Evolutionary conservation across 208 protist species (phyloP).

Genomic region (Leishmania braziliensis): DNA sequence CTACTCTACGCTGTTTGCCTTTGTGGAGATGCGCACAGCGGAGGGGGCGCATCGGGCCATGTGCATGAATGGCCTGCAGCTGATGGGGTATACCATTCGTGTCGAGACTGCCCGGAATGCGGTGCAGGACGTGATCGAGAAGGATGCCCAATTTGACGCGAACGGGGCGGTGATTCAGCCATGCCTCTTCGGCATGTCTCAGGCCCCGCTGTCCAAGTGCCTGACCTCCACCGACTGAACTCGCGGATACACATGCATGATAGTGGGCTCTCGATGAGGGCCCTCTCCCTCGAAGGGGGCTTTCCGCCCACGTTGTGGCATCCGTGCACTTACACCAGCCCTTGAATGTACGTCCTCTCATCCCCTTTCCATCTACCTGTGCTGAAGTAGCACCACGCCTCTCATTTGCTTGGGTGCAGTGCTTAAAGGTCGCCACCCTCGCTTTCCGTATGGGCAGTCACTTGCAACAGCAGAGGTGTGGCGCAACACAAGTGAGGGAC

Average conservation of each 20-base stretch:
- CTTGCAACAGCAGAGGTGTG: background rate
- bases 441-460: background rate
- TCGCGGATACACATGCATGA: background rate
- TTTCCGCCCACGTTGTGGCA: background rate
- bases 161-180: conserved; percentile 39
- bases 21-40: conserved; percentile 81
- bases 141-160: conserved; percentile 58
- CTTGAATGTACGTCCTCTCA: background rate
- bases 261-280: background rate
- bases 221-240: conserved; percentile 7
- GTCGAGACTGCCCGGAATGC: conserved; percentile 78
- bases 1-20: conserved; percentile 78
- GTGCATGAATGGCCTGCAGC: conserved; percentile 56
- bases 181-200: conserved; percentile 65
- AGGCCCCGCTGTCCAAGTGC: conserved; percentile 30
- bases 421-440: background rate
- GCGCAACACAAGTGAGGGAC: background rate
- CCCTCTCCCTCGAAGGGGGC: background rate
- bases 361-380: background rate
- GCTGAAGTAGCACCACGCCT: background rate
- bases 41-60: conserved; percentile 52
- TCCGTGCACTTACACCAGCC: background rate
- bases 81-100: conserved; percentile 64
- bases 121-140: conserved; percentile 71
- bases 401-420: background rate